These are phyloP conservation scores for Eucalyptus lansdowneana DNA, from an alignment of 345 rosid species.

Conservation along the genomic window DNA sequence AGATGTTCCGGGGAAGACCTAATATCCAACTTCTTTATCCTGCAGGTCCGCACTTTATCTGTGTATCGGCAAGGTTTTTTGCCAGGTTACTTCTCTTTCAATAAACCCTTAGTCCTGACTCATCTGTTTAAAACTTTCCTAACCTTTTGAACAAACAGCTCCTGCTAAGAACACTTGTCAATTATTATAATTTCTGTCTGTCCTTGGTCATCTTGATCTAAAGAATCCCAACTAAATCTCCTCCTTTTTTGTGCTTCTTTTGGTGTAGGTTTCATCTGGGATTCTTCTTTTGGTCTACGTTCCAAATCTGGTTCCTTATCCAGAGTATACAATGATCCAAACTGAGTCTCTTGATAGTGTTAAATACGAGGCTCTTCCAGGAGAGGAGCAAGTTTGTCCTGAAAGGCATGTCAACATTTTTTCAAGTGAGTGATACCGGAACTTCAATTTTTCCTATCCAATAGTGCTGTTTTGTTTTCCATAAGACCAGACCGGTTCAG, in stretches of 20 bases:
- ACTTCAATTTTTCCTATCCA: not conserved
- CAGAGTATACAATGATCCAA: conserved; percentile 42
- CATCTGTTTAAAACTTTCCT: not conserved
- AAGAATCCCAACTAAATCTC: not conserved
- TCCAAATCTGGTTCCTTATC: conserved; percentile 56
- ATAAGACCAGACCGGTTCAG: not conserved
- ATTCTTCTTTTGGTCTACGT: conserved; percentile 54
- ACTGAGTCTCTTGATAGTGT: conserved; percentile 29
- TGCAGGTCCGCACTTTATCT: conserved; percentile 20
- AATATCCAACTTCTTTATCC: not conserved
- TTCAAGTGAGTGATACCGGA: conserved; percentile 48
- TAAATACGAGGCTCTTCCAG: conserved; percentile 74
- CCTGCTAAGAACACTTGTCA: not conserved
- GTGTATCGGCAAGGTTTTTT: conserved; percentile 44
- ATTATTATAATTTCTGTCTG: not conserved
- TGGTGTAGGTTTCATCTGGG: conserved; percentile 61
- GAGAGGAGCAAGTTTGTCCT: conserved; percentile 70
- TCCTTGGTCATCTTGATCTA: not conserved
- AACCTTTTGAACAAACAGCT: not conserved
- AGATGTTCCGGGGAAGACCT: not conserved
- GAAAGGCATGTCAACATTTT: conserved; percentile 55
- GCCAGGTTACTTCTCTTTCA: conserved; percentile 35
- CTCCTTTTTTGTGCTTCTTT: not conserved
- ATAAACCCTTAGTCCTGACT: not conserved
- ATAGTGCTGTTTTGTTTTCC: not conserved